Percentiles rank a stretch among this genome's conserved stretches.
These are phyloP conservation scores for Hanseniaspora jakobsenii DNA, from an alignment of 805 yeast species.

Conservation along the genomic window DNA sequence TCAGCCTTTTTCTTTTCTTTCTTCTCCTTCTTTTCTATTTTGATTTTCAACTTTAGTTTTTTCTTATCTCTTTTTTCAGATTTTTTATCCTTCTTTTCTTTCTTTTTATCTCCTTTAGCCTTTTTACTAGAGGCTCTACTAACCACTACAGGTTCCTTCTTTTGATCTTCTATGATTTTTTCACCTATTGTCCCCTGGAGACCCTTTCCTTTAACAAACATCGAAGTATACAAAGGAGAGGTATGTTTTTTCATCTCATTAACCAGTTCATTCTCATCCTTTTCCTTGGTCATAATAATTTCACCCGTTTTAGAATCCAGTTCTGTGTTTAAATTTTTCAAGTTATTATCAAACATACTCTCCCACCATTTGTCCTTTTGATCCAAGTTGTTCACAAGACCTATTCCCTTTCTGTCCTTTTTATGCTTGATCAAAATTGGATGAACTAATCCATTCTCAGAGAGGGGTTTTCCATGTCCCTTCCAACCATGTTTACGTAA, in stretches of 20 bases:
- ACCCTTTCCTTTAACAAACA: slow-evolving; percentile 83
- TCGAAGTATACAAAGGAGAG: slow-evolving; percentile 59
- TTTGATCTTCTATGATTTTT: slow-evolving; percentile 12
- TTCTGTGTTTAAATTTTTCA: slow-evolving; percentile 59
- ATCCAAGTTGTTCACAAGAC: slow-evolving; percentile 50
- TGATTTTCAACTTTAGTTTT: slow-evolving; percentile 18
- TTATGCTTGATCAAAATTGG: slow-evolving; percentile 87
- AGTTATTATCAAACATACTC: slow-evolving; percentile 81
- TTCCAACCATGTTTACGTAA: slow-evolving; percentile 77
- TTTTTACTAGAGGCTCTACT: slow-evolving; percentile 12
- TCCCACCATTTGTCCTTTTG: slow-evolving; percentile 97
- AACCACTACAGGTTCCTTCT: slow-evolving; percentile 14
- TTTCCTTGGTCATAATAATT: slow-evolving; percentile 35
- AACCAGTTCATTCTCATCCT: slow-evolving; percentile 39
- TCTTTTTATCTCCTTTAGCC: too few species aligned
- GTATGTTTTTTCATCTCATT: slow-evolving; percentile 37
- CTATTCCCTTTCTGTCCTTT: slow-evolving; percentile 81
- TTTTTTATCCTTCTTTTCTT: slow-evolving; percentile 17
- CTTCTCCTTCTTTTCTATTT: slow-evolving; percentile 18
- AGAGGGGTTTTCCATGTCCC: slow-evolving; percentile 70
- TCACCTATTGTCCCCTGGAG: slow-evolving; percentile 59
- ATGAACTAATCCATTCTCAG: slow-evolving; percentile 63
- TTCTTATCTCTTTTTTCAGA: slow-evolving; percentile 17
- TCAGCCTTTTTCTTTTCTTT: slow-evolving; percentile 16
- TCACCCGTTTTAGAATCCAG: slow-evolving; percentile 22